A percentile compares a stretch with the other conserved stretches of the same genome.
These are phyloP conservation scores for Xylaria cubensis DNA, from an alignment of 495 filamentous ascomycete genomes.

Conservation along the genomic window DNA sequence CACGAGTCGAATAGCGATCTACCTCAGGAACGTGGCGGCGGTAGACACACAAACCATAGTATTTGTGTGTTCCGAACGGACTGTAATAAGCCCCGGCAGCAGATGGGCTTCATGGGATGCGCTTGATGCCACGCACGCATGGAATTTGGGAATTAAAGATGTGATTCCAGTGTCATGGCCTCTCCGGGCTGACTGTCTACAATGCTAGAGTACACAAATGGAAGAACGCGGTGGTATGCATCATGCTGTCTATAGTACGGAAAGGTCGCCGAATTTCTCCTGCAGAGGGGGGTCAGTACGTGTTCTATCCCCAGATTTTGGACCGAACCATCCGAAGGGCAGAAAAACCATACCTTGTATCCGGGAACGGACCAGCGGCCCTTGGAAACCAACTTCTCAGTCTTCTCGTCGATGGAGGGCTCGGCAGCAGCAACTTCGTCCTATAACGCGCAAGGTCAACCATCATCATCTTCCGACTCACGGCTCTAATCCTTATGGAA, in stretches of 20 bases:
- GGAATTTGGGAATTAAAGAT: constrained; percentile 28
- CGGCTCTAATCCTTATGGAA: constrained; percentile 17
- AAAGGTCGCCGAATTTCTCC: constrained; percentile 99
- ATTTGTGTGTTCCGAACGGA: neutral
- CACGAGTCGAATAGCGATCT: neutral
- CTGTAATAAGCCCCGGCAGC: neutral
- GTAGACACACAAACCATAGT: neutral
- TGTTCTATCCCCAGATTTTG: neutral
- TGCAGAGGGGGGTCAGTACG: constrained; percentile 46
- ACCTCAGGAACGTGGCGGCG: neutral
- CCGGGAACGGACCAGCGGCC: constrained; percentile 96
- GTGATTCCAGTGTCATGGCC: constrained; percentile 42
- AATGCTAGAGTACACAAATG: constrained; percentile 66
- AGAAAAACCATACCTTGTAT: constrained; percentile 79
- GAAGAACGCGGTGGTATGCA: constrained; percentile 41
- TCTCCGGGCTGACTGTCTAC: constrained; percentile 54
- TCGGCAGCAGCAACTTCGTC: constrained; percentile 92
- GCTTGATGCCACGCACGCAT: neutral
- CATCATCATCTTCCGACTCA: constrained; percentile 25
- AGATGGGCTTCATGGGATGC: neutral
- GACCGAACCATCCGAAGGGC: neutral
- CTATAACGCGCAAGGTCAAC: constrained; percentile 50
- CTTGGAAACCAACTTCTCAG: constrained; percentile 88
- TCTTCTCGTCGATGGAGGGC: constrained; percentile 96
- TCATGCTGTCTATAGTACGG: constrained; percentile 72